Conservation (phyloP, 225 moss, liverwort and hornwort species). For the Sphagnum tenellum region DNA sequence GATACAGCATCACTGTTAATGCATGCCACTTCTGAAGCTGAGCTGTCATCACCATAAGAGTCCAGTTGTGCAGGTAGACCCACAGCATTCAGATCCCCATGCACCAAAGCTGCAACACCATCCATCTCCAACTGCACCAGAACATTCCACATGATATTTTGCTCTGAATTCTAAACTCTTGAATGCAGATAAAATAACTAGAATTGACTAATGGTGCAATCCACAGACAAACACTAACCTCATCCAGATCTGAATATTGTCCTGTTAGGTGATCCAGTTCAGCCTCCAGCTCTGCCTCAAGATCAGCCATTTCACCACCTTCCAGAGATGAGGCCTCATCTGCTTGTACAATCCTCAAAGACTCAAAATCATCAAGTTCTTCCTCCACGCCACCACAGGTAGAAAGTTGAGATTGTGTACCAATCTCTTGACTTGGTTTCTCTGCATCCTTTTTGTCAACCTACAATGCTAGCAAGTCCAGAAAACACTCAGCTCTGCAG, state of each 20-base stretch:
- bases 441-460: no score
- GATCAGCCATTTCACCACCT: conserved; percentile 46
- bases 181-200: no score
- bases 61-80: conserved; percentile 36
- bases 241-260: conserved; percentile 33
- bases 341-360: no score
- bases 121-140: conserved; percentile 45
- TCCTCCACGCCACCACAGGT: no score
- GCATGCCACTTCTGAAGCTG: conserved; percentile 27
- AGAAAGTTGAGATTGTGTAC: no score
- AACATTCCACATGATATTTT: no score
- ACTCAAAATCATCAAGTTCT: no score
- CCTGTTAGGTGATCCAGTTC: conserved; percentile 57
- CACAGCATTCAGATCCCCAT: conserved; percentile 34
- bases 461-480: no score
- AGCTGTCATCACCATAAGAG: conserved; percentile 22
- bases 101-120: conserved; percentile 30
- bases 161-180: no score
- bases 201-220: no score
- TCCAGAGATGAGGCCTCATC: conserved; percentile 18
- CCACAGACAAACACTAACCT: conserved; percentile 12
- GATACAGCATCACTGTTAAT: conserved; percentile 48
- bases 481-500: no score
- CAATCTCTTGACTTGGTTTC: no score
- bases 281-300: conserved; percentile 60